Conservation (phyloP, 75 land plant genomes). For the Sequoia sempervirens region DNA sequence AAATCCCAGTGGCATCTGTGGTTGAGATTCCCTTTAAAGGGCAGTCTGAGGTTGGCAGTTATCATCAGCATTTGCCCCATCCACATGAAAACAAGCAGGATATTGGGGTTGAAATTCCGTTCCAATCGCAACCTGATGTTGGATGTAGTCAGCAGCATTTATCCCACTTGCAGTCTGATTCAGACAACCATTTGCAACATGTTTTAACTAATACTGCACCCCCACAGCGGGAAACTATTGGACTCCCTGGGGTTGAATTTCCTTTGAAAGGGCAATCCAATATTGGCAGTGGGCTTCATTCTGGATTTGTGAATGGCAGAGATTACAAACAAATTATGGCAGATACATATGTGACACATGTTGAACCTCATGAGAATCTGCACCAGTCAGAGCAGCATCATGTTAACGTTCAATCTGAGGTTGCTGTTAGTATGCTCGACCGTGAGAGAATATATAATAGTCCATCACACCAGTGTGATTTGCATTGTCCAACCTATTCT, state of each 20-base stretch:
- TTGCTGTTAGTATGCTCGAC: background rate
- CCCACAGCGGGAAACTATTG: background rate
- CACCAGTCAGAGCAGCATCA: conserved; percentile 1
- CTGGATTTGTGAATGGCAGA: background rate
- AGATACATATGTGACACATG: background rate
- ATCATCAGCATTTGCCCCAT: background rate
- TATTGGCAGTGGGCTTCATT: conserved; percentile 5
- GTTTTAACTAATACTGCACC: background rate
- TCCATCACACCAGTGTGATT: background rate
- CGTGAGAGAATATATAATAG: background rate
- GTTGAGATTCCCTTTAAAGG: conserved; percentile 2
- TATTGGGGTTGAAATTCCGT: background rate
- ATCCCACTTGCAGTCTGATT: background rate
- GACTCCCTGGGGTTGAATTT: background rate
- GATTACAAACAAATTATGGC: background rate
- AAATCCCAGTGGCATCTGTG: background rate
- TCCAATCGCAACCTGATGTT: background rate
- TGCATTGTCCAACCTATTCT: background rate
- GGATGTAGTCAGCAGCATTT: background rate
- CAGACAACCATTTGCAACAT: background rate
- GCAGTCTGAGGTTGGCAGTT: conserved; percentile 2
- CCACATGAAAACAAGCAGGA: background rate
- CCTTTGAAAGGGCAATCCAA: conserved; percentile 4
- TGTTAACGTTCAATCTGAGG: background rate
- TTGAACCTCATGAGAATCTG: conserved; percentile 1